Conservation (phyloP, 1,284 basidiomycete genomes). For the Ganoderma lingzhi region DNA sequence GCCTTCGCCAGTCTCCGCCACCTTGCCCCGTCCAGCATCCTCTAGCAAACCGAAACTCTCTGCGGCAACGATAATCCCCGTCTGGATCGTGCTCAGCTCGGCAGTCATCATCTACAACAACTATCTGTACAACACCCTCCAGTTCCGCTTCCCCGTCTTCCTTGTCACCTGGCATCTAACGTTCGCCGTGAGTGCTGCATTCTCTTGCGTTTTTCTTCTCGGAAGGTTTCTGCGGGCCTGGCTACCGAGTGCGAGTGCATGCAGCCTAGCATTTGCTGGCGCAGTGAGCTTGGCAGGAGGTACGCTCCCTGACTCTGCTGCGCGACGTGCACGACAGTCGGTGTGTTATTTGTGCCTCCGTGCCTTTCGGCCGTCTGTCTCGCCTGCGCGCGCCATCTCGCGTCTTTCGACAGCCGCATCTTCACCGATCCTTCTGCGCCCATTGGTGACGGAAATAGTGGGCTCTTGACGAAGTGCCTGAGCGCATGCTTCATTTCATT, state of each 20-base stretch:
- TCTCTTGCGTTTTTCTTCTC: background rate
- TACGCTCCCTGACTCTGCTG: background rate
- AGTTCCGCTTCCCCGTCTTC: slow-evolving; percentile 90
- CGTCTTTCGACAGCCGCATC: background rate
- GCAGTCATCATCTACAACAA: slow-evolving; percentile 98
- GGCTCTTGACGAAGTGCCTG: background rate
- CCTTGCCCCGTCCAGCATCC: slow-evolving; percentile 49
- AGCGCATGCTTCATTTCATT: background rate
- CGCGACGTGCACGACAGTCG: background rate
- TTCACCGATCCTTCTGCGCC: background rate
- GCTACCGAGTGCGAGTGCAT: background rate
- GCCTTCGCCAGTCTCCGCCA: slow-evolving; percentile 62
- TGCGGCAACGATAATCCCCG: slow-evolving; percentile 76
- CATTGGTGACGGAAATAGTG: slow-evolving; percentile 2
- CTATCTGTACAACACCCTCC: slow-evolving; percentile 84
- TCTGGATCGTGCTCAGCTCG: slow-evolving; percentile 93
- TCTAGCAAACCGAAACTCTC: slow-evolving; percentile 52
- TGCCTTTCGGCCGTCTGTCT: background rate
- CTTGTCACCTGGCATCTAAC: slow-evolving; percentile 88
- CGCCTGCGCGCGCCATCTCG: background rate
- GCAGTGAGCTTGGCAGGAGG: background rate
- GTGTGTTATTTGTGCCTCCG: background rate
- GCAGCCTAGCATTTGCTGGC: background rate
- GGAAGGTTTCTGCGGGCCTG: background rate
- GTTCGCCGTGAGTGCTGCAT: slow-evolving; percentile 72